Base-by-base conservation (phyloP, 2,329 filamentous ascomycete genomes). In the Aureobasidium vineae region DNA sequence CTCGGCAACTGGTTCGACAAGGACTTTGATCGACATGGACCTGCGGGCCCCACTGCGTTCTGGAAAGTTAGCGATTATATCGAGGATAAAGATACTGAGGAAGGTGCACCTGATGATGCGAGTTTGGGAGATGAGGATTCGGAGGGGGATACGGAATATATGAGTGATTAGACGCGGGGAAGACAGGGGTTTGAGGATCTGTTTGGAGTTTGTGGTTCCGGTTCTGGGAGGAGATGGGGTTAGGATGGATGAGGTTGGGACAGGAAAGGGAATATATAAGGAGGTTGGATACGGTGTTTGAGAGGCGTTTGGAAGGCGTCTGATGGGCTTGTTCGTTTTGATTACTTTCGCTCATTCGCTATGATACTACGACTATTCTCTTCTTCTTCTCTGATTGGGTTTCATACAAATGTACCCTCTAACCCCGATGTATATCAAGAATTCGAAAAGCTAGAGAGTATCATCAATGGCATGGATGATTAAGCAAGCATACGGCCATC, bases 1-100 rank as follows among this genome's bases (percentile, higher is more conserved):
- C 73, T 92, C 1, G 90, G 90, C 0, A 88, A 86, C 61, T 94
- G 90, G 90, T 93, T 92, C 72, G 89, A 91, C 71, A 88, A 87
- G 71, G 85, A 91, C 74, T 88, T 85, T 71, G 87, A 90, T 68
- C 75, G 79, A 0, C 85, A 88, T 70, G 90, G 90, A 0, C 90
- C 90, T 0, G 88, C 84, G 1, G 90, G 90, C 0, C 90, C 90
- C 1, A 91, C 88, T 1, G 88, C 87, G 0, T 92, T 91, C 72
- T 94, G 90, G 90, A 93, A 93, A 77, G 80, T 88, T 13, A 84
- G 81, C 3, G 66, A 68, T 23, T 47, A 56, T 15, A 45, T 65
- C 13, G 50, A 21, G 3, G 66, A 67, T 2, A 52, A 68, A 19
- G 66, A 68, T 21, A 52, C 11, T 15, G 63, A 50, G 5, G 21